Evolutionary conservation across 768 basidiomycete genomes (phyloP).

Genomic region (Leccinellum albellum): DNA sequence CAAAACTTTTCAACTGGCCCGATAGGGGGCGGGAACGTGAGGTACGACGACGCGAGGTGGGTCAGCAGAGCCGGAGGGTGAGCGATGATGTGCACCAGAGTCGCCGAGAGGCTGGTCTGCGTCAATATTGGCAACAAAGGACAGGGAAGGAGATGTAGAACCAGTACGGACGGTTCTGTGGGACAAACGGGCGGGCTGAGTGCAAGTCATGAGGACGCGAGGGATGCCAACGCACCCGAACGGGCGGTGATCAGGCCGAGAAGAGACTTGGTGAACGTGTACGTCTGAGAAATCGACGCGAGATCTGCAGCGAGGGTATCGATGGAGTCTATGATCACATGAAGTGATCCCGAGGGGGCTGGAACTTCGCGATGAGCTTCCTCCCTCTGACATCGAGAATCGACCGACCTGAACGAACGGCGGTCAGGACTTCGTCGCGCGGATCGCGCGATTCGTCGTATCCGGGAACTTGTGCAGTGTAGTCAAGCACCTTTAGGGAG

Average conservation of each 20-base stretch:
- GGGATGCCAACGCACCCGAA: conserved; percentile 39
- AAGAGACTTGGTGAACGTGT: conserved; percentile 48
- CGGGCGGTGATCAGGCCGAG: conserved; percentile 43
- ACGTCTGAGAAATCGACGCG: conserved; percentile 50
- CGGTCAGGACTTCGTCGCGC: conserved; percentile 37
- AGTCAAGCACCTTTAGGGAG: conserved; percentile 44
- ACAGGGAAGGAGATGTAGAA: conserved; percentile 53
- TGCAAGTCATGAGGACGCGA: not conserved
- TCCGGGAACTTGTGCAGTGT: conserved; percentile 47
- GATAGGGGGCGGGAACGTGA: conserved; percentile 65
- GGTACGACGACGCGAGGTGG: conserved; percentile 67
- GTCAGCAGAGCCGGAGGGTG: conserved; percentile 68
- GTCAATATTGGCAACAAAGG: conserved; percentile 52
- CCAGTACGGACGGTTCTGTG: conserved; percentile 53
- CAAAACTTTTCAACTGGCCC: conserved; percentile 72
- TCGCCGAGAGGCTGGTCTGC: conserved; percentile 60
- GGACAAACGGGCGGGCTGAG: conserved; percentile 7
- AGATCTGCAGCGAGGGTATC: conserved; percentile 62
- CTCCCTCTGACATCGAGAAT: not conserved
- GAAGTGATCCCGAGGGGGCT: conserved; percentile 48
- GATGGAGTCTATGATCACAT: conserved; percentile 68
- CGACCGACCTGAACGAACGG: conserved; percentile 37
- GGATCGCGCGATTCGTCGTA: conserved; percentile 42
- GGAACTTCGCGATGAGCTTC: conserved; percentile 7
- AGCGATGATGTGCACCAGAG: conserved; percentile 59